Base-by-base conservation (phyloP, 2,329 filamentous ascomycete genomes). In the Aspergillus pseudotamarii region DNA sequence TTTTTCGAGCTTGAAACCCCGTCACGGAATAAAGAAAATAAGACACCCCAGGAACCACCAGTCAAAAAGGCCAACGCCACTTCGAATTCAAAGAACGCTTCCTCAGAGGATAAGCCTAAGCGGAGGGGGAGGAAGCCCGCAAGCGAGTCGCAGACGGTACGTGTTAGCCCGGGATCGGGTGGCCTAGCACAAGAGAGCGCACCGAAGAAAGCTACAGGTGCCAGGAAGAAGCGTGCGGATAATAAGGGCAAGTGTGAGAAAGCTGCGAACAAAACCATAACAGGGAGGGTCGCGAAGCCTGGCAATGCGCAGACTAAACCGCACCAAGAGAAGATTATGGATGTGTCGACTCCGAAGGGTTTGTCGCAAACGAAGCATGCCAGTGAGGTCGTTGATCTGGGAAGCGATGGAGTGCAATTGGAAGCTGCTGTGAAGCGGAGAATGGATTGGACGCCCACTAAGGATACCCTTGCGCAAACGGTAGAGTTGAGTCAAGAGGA, bases 401-500 rank as follows among this genome's bases (percentile, higher is more conserved):
- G 67, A 58, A 53, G 66, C 32, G 61, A 71, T 62, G 63, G 66
- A 6, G 58, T 79, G 30, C 70, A 76, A n/a, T 59, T 80, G 28
- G 77, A 76, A 65, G 65, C 73, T 53, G 90, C 89, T 9, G 73
- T 85, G 30, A 80, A 78, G 53, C 82, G 90, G 63, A 83, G 87
- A 64, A 71, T 78, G 16, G 83, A 89, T 62, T 93, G 91, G 91
- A 93, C 91, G 1, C 91, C 90, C 2, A 84, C 87, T 4, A 82
- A 80, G 54, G 72, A 80, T 38, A 81, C 80, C 48, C 68, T 67
- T 1, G 62, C 73, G 3, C 63, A 72, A 61, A 69, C 65, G 45
- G 66, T 65, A 36, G 68, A 71, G 45, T 62, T 68, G 36, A 23
- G 28, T 12, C 65, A 64, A 9, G 62, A 62, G 28, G 57, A 60